These are phyloP conservation scores for Ilex paraguariensis DNA, from an alignment of 305 asterid species.

Conservation along the genomic window DNA sequence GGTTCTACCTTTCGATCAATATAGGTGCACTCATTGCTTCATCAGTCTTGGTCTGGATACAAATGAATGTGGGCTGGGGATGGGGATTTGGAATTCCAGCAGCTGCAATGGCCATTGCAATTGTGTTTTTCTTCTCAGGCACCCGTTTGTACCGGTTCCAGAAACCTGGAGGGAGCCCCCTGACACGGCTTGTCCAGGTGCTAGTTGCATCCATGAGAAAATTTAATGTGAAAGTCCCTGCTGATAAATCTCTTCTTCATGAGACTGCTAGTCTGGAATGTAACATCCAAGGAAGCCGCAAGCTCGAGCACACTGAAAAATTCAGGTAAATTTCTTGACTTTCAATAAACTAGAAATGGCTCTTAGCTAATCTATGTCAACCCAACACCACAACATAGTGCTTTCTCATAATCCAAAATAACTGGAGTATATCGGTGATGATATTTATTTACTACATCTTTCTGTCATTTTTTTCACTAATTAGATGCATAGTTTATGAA, in stretches of 20 bases:
- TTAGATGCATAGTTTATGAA: too few species aligned
- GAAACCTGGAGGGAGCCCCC: constrained; percentile 65
- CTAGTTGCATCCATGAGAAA: constrained; percentile 49
- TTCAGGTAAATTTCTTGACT: constrained; percentile 29
- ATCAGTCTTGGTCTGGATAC: constrained; percentile 51
- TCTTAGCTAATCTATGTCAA: too few species aligned
- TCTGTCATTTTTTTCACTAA: too few species aligned
- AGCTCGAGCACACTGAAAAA: constrained; percentile 60
- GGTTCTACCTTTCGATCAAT: constrained; percentile 30
- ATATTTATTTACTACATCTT: too few species aligned
- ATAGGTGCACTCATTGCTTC: constrained; percentile 61
- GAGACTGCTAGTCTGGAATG: constrained; percentile 50
- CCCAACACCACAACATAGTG: too few species aligned
- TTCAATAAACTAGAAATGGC: too few species aligned
- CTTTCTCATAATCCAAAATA: too few species aligned
- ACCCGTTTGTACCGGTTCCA: constrained; percentile 43
- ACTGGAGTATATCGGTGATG: too few species aligned
- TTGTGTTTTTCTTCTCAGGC: constrained; percentile 49
- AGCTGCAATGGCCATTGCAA: constrained; percentile 57
- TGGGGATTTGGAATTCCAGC: constrained; percentile 81
- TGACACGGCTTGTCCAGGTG: constrained; percentile 52
- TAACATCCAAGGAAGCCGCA: constrained; percentile 55
- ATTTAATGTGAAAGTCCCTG: constrained; percentile 28
- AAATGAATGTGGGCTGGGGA: constrained; percentile 57
- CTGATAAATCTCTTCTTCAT: constrained; percentile 32